These are phyloP conservation scores for Babesia bigemina DNA, from an alignment of 169 alveolate species.

Conservation along the genomic window DNA sequence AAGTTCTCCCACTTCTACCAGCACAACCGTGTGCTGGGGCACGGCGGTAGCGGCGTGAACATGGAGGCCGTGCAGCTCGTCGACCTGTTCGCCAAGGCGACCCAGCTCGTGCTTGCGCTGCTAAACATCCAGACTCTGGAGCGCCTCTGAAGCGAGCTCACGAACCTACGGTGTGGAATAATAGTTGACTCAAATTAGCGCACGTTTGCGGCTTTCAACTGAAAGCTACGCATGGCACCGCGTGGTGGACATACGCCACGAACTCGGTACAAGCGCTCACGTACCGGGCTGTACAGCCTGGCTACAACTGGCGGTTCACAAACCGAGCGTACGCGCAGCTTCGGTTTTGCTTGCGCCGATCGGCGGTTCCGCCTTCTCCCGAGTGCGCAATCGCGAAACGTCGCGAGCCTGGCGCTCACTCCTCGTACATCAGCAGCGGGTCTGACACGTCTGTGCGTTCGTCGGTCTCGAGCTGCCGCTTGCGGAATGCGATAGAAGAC, in stretches of 20 bases:
- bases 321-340: background rate
- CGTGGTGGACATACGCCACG: background rate
- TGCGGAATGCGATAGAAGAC: conserved; percentile 29
- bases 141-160: conserved; percentile 4
- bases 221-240: too few species aligned
- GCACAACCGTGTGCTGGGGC: conserved; percentile 22
- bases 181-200: too few species aligned
- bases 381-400: too few species aligned
- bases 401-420: background rate
- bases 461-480: conserved; percentile 43
- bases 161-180: too few species aligned
- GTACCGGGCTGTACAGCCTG: background rate
- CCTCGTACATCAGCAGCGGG: conserved; percentile 57
- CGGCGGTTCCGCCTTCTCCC: too few species aligned
- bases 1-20: conserved; percentile 43
- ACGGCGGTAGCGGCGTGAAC: conserved; percentile 4
- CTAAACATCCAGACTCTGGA: conserved; percentile 53
- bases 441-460: conserved; percentile 56
- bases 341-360: too few species aligned
- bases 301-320: too few species aligned
- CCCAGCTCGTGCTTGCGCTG: conserved; percentile 34
- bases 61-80: conserved; percentile 35
- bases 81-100: conserved; percentile 13
- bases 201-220: too few species aligned
- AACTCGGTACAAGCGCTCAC: background rate